Evolutionary conservation across 768 basidiomycete genomes (phyloP).

Genomic region (Boletus subcaerulescens): DNA sequence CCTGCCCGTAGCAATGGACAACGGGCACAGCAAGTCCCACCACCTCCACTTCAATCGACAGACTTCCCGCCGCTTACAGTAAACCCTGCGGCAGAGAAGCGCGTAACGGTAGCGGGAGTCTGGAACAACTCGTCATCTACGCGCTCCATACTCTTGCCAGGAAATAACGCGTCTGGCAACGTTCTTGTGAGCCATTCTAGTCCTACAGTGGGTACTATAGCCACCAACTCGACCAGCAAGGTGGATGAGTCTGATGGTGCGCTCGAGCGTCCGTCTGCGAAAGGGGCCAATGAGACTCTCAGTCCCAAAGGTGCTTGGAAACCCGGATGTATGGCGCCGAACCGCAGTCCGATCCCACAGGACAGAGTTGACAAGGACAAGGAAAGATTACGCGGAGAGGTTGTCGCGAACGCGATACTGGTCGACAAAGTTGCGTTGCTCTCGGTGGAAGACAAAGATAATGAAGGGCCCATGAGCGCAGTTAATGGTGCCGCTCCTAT

Average conservation of each 20-base stretch:
- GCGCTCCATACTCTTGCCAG: slow-evolving; percentile 49
- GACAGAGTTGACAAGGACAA: slow-evolving; percentile 31
- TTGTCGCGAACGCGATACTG: slow-evolving; percentile 34
- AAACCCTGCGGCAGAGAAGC: slow-evolving; percentile 46
- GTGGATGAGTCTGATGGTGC: slow-evolving; percentile 46
- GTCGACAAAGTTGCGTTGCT: slow-evolving; percentile 38
- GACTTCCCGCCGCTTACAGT: slow-evolving; percentile 71
- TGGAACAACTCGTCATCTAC: slow-evolving; percentile 62
- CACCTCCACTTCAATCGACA: slow-evolving; percentile 49
- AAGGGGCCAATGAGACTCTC: slow-evolving; percentile 39
- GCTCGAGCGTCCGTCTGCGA: slow-evolving; percentile 49
- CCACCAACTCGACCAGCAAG: slow-evolving; percentile 17
- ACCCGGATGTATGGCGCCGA: slow-evolving; percentile 6
- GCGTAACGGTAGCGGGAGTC: slow-evolving; percentile 58
- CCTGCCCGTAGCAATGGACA: slow-evolving; percentile 38
- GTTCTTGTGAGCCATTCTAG: slow-evolving; percentile 39
- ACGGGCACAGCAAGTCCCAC: slow-evolving; percentile 33
- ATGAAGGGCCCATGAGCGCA: slow-evolving; percentile 7
- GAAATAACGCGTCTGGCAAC: slow-evolving; percentile 33
- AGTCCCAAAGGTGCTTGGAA: slow-evolving; percentile 35
- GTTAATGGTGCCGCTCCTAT: slow-evolving; percentile 15
- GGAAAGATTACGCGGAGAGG: slow-evolving; percentile 36
- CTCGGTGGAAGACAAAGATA: slow-evolving; percentile 32
- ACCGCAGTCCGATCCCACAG: slow-evolving; percentile 17
- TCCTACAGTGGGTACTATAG: slow-evolving; percentile 8